Evolutionary conservation across 495 filamentous ascomycete species (phyloP).

Genomic region (Bombardia bombarda): DNA sequence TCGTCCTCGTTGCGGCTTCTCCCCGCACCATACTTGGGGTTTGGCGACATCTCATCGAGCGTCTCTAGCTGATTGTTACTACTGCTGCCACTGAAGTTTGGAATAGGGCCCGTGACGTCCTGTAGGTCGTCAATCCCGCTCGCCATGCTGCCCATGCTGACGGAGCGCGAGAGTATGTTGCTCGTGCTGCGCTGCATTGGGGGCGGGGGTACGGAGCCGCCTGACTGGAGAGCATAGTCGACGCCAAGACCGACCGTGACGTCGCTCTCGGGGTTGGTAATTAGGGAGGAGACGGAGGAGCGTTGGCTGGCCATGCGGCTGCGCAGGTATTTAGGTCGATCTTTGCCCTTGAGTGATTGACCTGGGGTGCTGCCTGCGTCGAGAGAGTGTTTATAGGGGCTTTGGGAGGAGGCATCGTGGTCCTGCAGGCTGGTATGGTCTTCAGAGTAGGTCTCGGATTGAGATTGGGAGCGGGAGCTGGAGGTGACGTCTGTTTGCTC

Average conservation of each 20-base stretch:
- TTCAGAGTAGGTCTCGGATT: neutral
- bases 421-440: neutral
- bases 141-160: slow-evolving; percentile 91
- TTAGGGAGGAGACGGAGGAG: slow-evolving; percentile 67
- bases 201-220: slow-evolving; percentile 59
- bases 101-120: slow-evolving; percentile 39
- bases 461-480: slow-evolving; percentile 3
- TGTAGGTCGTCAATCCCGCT: slow-evolving; percentile 76
- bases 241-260: slow-evolving; percentile 58
- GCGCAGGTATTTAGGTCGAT: slow-evolving; percentile 62
- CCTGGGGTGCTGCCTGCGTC: slow-evolving; percentile 29
- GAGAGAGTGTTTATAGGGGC: slow-evolving; percentile 13
- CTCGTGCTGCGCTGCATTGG: slow-evolving; percentile 45
- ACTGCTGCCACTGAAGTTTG: slow-evolving; percentile 8
- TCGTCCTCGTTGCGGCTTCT: slow-evolving; percentile 17
- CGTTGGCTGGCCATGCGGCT: slow-evolving; percentile 70
- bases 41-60: slow-evolving; percentile 39
- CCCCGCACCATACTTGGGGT: too few relatives aligned
- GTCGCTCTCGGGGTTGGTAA: slow-evolving; percentile 60
- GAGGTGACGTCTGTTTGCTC: neutral
- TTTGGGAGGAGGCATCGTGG: slow-evolving; percentile 18
- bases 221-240: slow-evolving; percentile 80
- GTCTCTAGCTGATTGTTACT: slow-evolving; percentile 45
- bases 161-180: slow-evolving; percentile 61
- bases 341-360: slow-evolving; percentile 17